Percentiles rank a stretch among this genome's conserved stretches.
Evolutionary conservation across 371 early-diverging fungal genomes (phyloP).

Genomic region (Mucor plumbeus): DNA sequence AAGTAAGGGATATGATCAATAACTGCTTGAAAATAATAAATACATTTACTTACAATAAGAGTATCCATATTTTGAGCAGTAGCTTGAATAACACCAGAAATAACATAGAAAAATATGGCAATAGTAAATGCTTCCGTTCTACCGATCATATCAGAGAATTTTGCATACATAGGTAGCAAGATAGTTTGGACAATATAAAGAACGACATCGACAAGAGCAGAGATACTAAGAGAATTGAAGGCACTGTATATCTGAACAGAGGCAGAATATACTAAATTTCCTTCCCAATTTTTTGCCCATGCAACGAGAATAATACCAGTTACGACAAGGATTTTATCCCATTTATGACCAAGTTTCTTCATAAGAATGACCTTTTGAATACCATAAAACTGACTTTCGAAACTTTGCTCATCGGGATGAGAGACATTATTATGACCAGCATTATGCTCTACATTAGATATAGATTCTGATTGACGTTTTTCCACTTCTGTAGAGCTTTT

Average conservation of each 20-base stretch:
- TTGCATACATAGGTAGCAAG: conserved; percentile 34
- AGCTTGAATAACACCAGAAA: conserved; percentile 30
- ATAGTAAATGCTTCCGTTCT: conserved; percentile 33
- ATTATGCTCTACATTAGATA: background rate
- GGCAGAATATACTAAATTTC: conserved; percentile 23
- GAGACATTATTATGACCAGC: background rate
- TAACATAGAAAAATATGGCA: conserved; percentile 27
- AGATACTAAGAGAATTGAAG: conserved; percentile 23
- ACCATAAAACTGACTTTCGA: conserved; percentile 19
- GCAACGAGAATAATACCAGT: conserved; percentile 31
- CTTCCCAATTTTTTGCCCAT: conserved; percentile 38
- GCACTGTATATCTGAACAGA: conserved; percentile 19
- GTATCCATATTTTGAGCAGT: conserved; percentile 25
- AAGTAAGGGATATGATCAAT: background rate
- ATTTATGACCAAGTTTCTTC: conserved; percentile 25
- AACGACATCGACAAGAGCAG: conserved; percentile 24
- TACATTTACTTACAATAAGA: conserved; percentile 16
- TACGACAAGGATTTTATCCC: conserved; percentile 25
- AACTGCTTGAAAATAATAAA: background rate
- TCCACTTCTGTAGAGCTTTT: background rate
- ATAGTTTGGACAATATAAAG: conserved; percentile 33
- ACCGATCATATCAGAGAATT: conserved; percentile 37
- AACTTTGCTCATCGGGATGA: background rate
- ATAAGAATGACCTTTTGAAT: conserved; percentile 29
- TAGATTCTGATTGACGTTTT: background rate